A percentile compares a stretch with the other conserved stretches of the same genome.
Conservation (phyloP, 768 basidiomycete species). For the Floccularia luteovirens region DNA sequence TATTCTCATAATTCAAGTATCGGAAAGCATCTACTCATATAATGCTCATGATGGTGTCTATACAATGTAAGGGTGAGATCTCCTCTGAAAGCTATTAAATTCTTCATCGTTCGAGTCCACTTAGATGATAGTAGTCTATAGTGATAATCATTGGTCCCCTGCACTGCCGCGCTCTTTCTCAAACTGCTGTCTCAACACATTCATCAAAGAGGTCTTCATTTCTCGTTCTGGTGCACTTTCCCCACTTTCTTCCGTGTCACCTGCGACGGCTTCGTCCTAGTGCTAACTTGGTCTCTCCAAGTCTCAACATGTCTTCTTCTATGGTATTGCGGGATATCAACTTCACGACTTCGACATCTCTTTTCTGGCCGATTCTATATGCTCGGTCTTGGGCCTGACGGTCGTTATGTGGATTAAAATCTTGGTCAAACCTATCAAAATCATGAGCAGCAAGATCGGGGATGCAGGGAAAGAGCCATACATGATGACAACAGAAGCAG, state of each 20-base stretch:
- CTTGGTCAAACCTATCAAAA: conserved; percentile 79
- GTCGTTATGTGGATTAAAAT: conserved; percentile 98
- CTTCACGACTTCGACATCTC: conserved; percentile 91
- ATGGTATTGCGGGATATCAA: conserved; percentile 88
- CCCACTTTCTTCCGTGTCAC: conserved; percentile 54
- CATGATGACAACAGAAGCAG: conserved; percentile 94
- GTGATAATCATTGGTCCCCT: background rate
- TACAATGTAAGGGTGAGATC: background rate
- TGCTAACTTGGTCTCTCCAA: conserved; percentile 86
- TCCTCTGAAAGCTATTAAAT: background rate
- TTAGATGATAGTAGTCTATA: no score
- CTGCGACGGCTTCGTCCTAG: conserved; percentile 93
- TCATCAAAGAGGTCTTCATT: conserved; percentile 84
- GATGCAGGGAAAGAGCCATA: conserved; percentile 22
- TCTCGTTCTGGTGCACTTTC: conserved; percentile 68
- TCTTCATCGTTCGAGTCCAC: no score
- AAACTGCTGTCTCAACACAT: conserved; percentile 75
- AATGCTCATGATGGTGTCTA: background rate
- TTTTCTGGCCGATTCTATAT: conserved; percentile 93
- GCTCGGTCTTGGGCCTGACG: conserved; percentile 96
- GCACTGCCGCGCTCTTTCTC: conserved; percentile 41
- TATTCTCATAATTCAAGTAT: conserved; percentile 31
- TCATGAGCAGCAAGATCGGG: background rate
- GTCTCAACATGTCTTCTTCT: conserved; percentile 91
- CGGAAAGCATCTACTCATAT: conserved; percentile 2